Conservation (phyloP, 306 rosid genomes). For the Sicyos baderoa region DNA sequence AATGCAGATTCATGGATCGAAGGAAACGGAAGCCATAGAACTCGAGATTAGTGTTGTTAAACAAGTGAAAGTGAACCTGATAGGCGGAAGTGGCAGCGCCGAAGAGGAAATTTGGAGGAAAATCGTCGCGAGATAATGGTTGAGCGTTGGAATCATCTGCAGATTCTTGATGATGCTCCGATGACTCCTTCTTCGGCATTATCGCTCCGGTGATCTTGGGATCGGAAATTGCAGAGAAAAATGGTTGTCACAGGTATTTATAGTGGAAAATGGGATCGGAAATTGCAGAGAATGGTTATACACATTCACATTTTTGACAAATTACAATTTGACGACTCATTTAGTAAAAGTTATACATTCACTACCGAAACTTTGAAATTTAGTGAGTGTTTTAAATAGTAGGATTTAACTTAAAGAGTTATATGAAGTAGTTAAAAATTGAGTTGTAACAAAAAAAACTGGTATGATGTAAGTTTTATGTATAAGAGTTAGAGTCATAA, state of each 20-base stretch:
- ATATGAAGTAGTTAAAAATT: too few species aligned
- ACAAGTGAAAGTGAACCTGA: conserved; percentile 41
- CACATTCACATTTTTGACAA: too few species aligned
- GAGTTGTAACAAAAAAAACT: too few species aligned
- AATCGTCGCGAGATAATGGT: conserved; percentile 47
- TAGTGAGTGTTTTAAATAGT: too few species aligned
- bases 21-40: background rate
- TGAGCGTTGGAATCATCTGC: conserved; percentile 15
- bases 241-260: background rate
- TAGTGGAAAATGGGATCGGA: too few species aligned
- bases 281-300: too few species aligned
- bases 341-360: too few species aligned
- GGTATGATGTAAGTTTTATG: too few species aligned
- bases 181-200: conserved; percentile 43
- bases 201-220: background rate
- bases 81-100: conserved; percentile 87
- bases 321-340: too few species aligned
- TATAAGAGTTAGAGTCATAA: too few species aligned
- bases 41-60: background rate
- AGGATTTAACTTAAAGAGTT: too few species aligned
- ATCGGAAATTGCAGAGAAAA: background rate
- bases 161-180: conserved; percentile 23
- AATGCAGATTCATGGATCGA: background rate
- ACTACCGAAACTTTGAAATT: too few species aligned
- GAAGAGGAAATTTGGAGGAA: conserved; percentile 71